Evolutionary conservation across 2,329 filamentous ascomycete genomes (phyloP).

Genomic region (Stachybotrys echinatus): DNA sequence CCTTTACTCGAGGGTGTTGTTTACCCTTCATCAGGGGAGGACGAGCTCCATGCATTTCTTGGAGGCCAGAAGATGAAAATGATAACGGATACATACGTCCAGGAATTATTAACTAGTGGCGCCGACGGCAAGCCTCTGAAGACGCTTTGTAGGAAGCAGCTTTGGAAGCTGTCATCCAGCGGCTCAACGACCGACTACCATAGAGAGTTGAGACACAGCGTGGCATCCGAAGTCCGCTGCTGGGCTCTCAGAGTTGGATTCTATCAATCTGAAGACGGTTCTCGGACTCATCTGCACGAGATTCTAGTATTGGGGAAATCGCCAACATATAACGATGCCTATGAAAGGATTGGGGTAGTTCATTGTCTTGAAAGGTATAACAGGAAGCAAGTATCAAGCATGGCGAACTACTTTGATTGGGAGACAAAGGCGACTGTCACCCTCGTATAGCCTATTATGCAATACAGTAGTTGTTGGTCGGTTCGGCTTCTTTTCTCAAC

Average conservation of each 20-base stretch:
- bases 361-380: not conserved
- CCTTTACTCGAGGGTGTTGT: not conserved
- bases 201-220: not conserved
- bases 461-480: too few relatives aligned
- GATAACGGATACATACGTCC: not conserved
- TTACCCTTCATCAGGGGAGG: not conserved
- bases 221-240: not conserved
- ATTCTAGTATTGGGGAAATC: not conserved
- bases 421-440: not conserved
- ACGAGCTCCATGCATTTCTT: not conserved
- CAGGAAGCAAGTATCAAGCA: not conserved
- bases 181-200: not conserved
- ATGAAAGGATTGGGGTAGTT: not conserved
- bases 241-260: not conserved
- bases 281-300: not conserved
- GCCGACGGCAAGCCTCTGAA: not conserved
- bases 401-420: not conserved
- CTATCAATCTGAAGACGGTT: not conserved
- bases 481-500: too few relatives aligned
- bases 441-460: not conserved
- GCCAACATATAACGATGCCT: not conserved
- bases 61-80: not conserved
- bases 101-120: not conserved
- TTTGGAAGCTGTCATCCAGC: not conserved
- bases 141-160: not conserved